These are phyloP conservation scores for Fusarium mundagurra DNA, from an alignment of 2,329 filamentous ascomycete species.

Conservation along the genomic window DNA sequence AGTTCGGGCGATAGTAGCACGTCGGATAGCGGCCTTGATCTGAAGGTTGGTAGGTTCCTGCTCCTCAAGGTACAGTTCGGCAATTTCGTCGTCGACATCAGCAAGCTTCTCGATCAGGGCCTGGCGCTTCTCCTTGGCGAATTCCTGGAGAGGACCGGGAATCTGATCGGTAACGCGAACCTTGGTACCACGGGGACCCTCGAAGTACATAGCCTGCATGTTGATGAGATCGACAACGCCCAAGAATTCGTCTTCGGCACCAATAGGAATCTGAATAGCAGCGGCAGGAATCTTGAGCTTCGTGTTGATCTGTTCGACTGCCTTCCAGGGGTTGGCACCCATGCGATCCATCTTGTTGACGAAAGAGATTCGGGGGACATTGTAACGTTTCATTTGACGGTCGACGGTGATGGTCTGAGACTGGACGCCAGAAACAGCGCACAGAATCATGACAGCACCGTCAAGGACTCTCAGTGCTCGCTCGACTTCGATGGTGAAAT, in stretches of 20 bases:
- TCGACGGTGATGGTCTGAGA: slow-evolving; percentile 98
- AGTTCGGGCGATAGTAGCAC: slow-evolving; percentile 87
- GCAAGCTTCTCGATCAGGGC: slow-evolving; percentile 93
- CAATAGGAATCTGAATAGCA: slow-evolving; percentile 94
- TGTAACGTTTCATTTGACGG: slow-evolving; percentile 98
- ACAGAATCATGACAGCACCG: slow-evolving; percentile 97
- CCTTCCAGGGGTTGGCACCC: slow-evolving; percentile 98
- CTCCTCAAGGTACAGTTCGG: slow-evolving; percentile 93
- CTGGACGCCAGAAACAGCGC: slow-evolving; percentile 96
- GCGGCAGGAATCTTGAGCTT: slow-evolving; percentile 95
- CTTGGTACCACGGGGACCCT: slow-evolving; percentile 82
- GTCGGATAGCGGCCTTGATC: slow-evolving; percentile 91
- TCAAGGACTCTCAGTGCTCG: slow-evolving; percentile 93
- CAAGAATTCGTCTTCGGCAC: slow-evolving; percentile 88
- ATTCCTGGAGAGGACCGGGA: slow-evolving; percentile 78
- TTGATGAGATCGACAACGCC: slow-evolving; percentile 92
- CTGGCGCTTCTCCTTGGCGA: slow-evolving; percentile 84
- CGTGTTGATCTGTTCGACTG: slow-evolving; percentile 95
- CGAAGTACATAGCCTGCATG: slow-evolving; percentile 94
- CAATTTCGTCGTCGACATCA: slow-evolving; percentile 97
- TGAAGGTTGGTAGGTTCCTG: slow-evolving; percentile 79
- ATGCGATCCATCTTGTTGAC: slow-evolving; percentile 99
- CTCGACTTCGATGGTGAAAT: slow-evolving; percentile 99
- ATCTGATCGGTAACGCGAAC: slow-evolving; percentile 82
- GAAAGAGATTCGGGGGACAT: slow-evolving; percentile 93